A percentile compares a stretch with the other conserved stretches of the same genome.
Evolutionary conservation across 169 alveolate genomes (phyloP).

Genomic region (Cardiosporidium cionae): DNA sequence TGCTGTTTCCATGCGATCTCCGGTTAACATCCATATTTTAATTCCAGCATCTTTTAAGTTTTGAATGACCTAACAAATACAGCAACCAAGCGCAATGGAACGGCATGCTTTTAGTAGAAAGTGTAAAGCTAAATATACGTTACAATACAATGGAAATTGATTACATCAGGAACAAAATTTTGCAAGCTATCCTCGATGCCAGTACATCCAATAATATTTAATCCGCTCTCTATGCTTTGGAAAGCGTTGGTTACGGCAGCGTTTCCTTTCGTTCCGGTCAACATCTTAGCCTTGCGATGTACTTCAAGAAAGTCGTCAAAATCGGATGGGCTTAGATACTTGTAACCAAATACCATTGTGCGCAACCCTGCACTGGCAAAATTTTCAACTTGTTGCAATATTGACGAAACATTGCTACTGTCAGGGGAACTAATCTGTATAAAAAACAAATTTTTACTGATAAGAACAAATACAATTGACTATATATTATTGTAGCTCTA

Average conservation of each 20-base stretch:
- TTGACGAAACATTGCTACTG: not conserved
- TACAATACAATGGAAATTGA: not conserved
- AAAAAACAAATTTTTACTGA: not conserved
- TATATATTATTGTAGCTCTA: not conserved
- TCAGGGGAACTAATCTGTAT: not conserved
- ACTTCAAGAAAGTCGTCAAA: conserved; percentile 51
- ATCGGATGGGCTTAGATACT: conserved; percentile 58
- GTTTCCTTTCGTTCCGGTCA: not conserved
- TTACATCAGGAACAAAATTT: conserved; percentile 2
- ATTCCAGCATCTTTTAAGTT: conserved; percentile 85
- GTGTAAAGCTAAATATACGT: not conserved
- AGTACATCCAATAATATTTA: conserved; percentile 81
- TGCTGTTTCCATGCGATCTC: conserved; percentile 87
- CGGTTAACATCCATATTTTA: conserved; percentile 91
- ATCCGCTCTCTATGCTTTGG: conserved; percentile 69
- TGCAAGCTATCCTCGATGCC: conserved; percentile 84
- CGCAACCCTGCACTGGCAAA: conserved; percentile 84
- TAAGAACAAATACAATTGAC: not conserved
- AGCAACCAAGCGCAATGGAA: not conserved
- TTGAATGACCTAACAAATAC: conserved; percentile 52
- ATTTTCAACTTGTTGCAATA: conserved; percentile 48
- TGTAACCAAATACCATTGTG: conserved; percentile 83
- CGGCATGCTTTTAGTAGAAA: not conserved
- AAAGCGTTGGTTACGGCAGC: conserved; percentile 6
- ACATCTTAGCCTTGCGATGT: not conserved